Percentiles rank a stretch among this genome's conserved stretches.
Conservation (phyloP, 2,329 filamentous ascomycete species). For the Cercospora berteroae region DNA sequence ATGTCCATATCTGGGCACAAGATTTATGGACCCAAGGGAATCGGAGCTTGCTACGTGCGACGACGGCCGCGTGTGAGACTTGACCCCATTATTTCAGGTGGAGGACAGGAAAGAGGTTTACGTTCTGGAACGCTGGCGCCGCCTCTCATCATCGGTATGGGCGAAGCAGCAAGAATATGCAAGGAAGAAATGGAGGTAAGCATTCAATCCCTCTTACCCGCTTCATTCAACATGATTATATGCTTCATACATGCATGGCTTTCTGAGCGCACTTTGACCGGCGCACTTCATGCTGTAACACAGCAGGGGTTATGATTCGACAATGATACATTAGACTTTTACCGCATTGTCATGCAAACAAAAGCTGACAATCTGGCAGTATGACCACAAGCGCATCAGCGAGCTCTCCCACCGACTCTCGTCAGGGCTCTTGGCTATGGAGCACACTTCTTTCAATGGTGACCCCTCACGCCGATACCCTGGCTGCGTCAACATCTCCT, state of each 20-base stretch:
- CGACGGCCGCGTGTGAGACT: slow-evolving; percentile 88
- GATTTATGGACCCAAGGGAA: slow-evolving; percentile 96
- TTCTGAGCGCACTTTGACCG: slow-evolving; percentile 71
- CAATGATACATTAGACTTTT: background rate
- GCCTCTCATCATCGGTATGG: slow-evolving; percentile 84
- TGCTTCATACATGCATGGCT: slow-evolving; percentile 85
- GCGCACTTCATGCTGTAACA: slow-evolving; percentile 49
- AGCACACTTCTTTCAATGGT: slow-evolving; percentile 90
- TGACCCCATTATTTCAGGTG: slow-evolving; percentile 93
- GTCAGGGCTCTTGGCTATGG: slow-evolving; percentile 78
- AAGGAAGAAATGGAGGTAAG: slow-evolving; percentile 87
- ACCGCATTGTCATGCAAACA: background rate
- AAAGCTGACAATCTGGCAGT: slow-evolving; percentile 55
- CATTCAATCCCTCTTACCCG: slow-evolving; percentile 3
- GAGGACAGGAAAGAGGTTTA: slow-evolving; percentile 91
- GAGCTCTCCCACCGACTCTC: slow-evolving; percentile 78
- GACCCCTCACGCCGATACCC: slow-evolving; percentile 82
- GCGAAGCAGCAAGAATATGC: slow-evolving; percentile 90
- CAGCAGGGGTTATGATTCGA: slow-evolving; percentile 64
- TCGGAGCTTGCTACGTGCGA: slow-evolving; percentile 93
- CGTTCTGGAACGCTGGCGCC: slow-evolving; percentile 92
- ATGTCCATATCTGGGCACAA: slow-evolving; percentile 99
- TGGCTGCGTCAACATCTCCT: slow-evolving; percentile 96
- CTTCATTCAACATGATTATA: slow-evolving; percentile 65
- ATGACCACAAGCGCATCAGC: slow-evolving; percentile 83